A percentile compares a stretch with the other conserved stretches of the same genome.
These are phyloP conservation scores for Cryptococcus sp. DNA, from an alignment of 1,284 basidiomycete species.

Conservation along the genomic window DNA sequence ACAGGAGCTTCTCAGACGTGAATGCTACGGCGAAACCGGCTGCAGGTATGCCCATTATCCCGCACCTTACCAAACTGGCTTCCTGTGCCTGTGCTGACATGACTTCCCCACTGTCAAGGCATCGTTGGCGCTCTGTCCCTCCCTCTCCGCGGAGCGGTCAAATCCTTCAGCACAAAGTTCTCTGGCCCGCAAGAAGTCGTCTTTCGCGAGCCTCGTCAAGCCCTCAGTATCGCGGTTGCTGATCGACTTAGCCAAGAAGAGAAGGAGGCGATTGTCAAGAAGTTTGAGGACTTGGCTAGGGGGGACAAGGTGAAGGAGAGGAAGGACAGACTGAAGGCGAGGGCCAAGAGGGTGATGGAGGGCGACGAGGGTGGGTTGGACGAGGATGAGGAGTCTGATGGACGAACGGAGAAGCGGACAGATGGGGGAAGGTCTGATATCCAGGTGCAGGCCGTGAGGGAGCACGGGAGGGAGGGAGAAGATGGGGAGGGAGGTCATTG, in stretches of 20 bases:
- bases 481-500: neutral
- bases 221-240: slow-evolving; percentile 11
- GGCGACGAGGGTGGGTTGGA: slow-evolving; percentile 18
- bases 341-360: slow-evolving; percentile 47
- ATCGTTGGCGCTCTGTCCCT: slow-evolving; percentile 53
- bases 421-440: neutral
- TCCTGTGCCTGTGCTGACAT: neutral
- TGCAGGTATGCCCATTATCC: slow-evolving; percentile 28
- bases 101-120: slow-evolving; percentile 31
- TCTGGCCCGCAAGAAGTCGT: slow-evolving; percentile 23
- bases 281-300: slow-evolving; percentile 49
- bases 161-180: slow-evolving; percentile 43
- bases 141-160: slow-evolving; percentile 53
- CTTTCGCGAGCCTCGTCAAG: slow-evolving; percentile 26
- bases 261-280: slow-evolving; percentile 46
- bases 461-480: neutral
- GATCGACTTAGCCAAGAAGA: slow-evolving; percentile 26
- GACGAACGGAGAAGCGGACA: neutral
- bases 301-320: slow-evolving; percentile 42
- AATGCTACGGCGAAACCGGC: slow-evolving; percentile 55
- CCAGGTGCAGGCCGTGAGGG: neutral
- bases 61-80: neutral
- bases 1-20: slow-evolving; percentile 29
- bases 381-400: slow-evolving; percentile 6
- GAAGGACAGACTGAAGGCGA: slow-evolving; percentile 42